Base-by-base conservation (phyloP, 2,329 filamentous ascomycete genomes). In the Alternaria panax region DNA sequence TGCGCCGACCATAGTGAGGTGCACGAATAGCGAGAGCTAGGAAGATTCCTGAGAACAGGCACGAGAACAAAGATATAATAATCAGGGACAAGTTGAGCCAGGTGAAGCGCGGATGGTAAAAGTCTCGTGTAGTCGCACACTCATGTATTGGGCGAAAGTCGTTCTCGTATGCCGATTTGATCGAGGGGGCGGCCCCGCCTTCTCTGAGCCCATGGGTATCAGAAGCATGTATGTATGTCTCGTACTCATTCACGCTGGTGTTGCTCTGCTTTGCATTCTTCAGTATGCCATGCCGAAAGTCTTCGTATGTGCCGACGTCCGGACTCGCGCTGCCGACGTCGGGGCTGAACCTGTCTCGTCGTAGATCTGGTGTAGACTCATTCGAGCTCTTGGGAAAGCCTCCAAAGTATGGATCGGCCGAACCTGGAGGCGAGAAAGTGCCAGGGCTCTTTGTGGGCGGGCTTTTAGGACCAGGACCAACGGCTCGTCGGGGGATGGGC, bases 11-110 rank as follows among this genome's bases (percentile, higher is more conserved):
- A 77, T 87, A 93, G 62, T 85, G 80, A 0, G 89, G 90, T 58
- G 87, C 87, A 1, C 80, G 71, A 11, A 91, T 77, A 0, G 90
- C 87, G 5, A 89, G 81, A 1, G 84, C 77, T 1, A 93, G 78
- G 81, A 88, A 92, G n/a, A 91, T 76, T 0, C 83, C 85, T n/a
- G 87, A 90, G 54, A 89, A 80, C 2, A 85, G 63, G 0, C 88
- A 90, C 0, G 88, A 89, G 67, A 90, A 89, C 1, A 90, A 52
- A 0, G 87, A 88, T 5, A 83, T 73, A 2, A 76, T 48, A 7
- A 83, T 61, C 12, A 82, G 73, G 6, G 69, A 71, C 11, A 79
- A 62, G 6, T 79, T 78, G 9, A 88, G 76, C 84, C 85, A 88
- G 6, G 74, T 72, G n/a, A 71, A 72, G 4, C 74, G 68, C 6